phyloP scores from a whole-genome alignment of 2,329 filamentous ascomycete genomes.

The Fusarium sp. region DNA sequence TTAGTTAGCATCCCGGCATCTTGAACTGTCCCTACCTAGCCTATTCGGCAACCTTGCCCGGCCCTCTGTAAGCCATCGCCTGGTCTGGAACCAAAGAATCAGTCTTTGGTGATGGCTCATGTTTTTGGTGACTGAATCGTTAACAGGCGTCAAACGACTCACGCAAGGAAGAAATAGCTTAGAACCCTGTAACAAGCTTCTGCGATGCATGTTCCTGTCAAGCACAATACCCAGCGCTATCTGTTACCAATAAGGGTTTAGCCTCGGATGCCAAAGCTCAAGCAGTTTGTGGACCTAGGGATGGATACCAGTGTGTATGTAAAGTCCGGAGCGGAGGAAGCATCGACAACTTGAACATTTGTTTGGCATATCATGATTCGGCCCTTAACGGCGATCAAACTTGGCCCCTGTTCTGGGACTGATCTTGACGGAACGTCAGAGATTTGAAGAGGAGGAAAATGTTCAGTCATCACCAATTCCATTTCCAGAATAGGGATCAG shows the following conservation, averaged over 20 bases:
- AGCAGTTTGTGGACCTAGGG: slow-evolving; percentile 8
- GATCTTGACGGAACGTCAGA: not conserved
- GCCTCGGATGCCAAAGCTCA: not conserved
- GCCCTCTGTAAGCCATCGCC: slow-evolving; percentile 31
- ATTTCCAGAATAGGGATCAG: slow-evolving; percentile 14
- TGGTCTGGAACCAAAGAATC: slow-evolving; percentile 37
- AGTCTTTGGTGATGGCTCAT: slow-evolving; percentile 8
- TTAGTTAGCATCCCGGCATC: not conserved
- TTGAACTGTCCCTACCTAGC: slow-evolving; percentile 17
- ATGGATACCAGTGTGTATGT: not conserved
- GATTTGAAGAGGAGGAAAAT: not conserved
- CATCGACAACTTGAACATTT: slow-evolving; percentile 1
- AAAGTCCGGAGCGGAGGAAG: slow-evolving; percentile 2
- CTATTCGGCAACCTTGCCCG: slow-evolving; percentile 31
- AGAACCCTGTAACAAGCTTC: slow-evolving; percentile 3
- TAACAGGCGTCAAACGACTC: not conserved
- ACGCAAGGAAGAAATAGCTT: not conserved
- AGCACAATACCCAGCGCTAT: not conserved
- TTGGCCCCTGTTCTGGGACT: not conserved
- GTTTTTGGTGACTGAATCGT: slow-evolving; percentile 7
- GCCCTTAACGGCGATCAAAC: slow-evolving; percentile 16
- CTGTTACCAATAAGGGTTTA: not conserved
- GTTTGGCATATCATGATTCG: not conserved
- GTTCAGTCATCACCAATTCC: not conserved
- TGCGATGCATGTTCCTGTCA: not conserved